A percentile compares a stretch with the other conserved stretches of the same genome.
Evolutionary conservation across 2,329 filamentous ascomycete genomes (phyloP).

Genomic region (Botrytis hyacinthi): DNA sequence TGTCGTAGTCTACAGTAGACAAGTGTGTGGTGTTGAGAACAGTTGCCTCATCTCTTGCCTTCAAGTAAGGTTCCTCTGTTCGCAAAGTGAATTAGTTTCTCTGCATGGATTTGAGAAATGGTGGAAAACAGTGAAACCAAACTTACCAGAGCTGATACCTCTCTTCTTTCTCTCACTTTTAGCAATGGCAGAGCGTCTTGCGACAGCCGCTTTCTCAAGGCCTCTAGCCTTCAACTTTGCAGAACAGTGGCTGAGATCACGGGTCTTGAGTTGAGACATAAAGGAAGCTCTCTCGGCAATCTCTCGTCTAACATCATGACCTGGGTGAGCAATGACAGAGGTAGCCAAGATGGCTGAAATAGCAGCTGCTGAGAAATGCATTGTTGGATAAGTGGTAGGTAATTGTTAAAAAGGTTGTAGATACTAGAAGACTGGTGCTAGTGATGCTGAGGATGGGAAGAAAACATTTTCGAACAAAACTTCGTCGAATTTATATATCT

Average conservation of each 20-base stretch:
- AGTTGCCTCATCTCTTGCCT: conserved; percentile 25
- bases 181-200: conserved; percentile 39
- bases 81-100: background rate
- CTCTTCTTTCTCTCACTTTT: conserved; percentile 40
- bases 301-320: conserved; percentile 40
- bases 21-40: conserved; percentile 26
- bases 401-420: background rate
- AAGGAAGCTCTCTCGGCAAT: conserved; percentile 41
- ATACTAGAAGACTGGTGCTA: background rate
- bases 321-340: conserved; percentile 39
- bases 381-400: background rate
- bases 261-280: conserved; percentile 37
- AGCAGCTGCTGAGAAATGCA: background rate
- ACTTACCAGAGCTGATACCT: conserved; percentile 19
- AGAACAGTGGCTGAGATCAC: conserved; percentile 42
- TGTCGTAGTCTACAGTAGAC: conserved; percentile 35
- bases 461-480: background rate
- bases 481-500: background rate
- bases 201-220: conserved; percentile 38
- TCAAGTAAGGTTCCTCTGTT: background rate
- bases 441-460: background rate
- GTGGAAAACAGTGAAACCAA: background rate
- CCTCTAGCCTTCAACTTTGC: conserved; percentile 43
- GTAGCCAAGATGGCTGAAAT: background rate
- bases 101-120: too few species aligned